Evolutionary conservation across 257 asterid genomes (phyloP).

Genomic region (Salvia splendens): DNA sequence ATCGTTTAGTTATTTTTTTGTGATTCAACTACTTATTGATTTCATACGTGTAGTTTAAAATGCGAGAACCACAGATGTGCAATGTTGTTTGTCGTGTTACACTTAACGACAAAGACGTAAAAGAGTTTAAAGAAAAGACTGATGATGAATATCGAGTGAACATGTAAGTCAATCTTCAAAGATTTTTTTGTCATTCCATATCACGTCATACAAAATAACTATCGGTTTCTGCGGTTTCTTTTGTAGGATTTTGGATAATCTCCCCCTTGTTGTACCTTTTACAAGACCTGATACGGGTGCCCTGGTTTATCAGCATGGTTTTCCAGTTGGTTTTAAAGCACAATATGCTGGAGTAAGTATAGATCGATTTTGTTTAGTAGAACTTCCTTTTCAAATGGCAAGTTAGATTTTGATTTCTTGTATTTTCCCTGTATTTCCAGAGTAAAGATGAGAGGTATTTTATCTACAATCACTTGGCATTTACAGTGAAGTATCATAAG

Average conservation of each 20-base stretch:
- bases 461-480: constrained; percentile 73
- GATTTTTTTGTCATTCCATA: not conserved
- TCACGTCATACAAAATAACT: not conserved
- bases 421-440: constrained; percentile 36
- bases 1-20: too few relatives aligned
- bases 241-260: constrained; percentile 87
- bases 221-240: not conserved
- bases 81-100: constrained; percentile 43
- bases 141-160: constrained; percentile 61
- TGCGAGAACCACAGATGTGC: constrained; percentile 68
- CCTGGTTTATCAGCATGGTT: constrained; percentile 73
- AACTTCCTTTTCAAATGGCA: not conserved
- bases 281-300: constrained; percentile 56
- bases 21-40: not conserved
- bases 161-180: constrained; percentile 37
- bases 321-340: constrained; percentile 70
- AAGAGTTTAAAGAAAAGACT: constrained; percentile 59
- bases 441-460: constrained; percentile 64
- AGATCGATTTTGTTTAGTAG: constrained; percentile 13
- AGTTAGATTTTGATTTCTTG: constrained; percentile 25
- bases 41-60: constrained; percentile 43
- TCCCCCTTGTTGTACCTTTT: constrained; percentile 80
- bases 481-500: constrained; percentile 77
- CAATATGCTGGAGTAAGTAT: constrained; percentile 75
- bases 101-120: constrained; percentile 51